Evolutionary conservation across 768 basidiomycete genomes (phyloP).

Genomic region (Suillus subaureus): DNA sequence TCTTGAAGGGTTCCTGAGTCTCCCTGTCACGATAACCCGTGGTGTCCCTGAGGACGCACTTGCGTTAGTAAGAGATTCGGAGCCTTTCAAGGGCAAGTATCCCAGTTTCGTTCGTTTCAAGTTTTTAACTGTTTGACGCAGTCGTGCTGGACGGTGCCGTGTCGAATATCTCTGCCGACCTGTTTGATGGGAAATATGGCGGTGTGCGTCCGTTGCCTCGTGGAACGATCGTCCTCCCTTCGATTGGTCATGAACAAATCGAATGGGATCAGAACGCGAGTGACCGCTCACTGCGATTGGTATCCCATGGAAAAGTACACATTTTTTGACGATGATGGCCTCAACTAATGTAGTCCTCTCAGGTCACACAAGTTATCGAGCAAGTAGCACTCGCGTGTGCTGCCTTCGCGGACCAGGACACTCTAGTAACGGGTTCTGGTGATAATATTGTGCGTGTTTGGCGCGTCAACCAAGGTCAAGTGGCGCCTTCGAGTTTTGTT

Average conservation of each 20-base stretch:
- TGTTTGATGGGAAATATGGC: slow-evolving; percentile 36
- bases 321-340: not conserved
- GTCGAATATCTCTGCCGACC: slow-evolving; percentile 54
- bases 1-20: slow-evolving; percentile 67
- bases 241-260: slow-evolving; percentile 65
- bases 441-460: slow-evolving; percentile 86
- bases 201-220: slow-evolving; percentile 66
- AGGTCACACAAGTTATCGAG: slow-evolving; percentile 81
- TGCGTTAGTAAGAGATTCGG: slow-evolving; percentile 57
- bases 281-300: slow-evolving; percentile 58
- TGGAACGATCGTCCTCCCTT: slow-evolving; percentile 59
- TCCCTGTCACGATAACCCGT: slow-evolving; percentile 70
- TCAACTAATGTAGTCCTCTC: slow-evolving; percentile 14
- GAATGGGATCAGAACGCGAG: slow-evolving; percentile 55
- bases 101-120: too few relatives aligned
- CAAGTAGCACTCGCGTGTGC: slow-evolving; percentile 73
- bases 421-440: slow-evolving; percentile 77
- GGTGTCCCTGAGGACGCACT: slow-evolving; percentile 87
- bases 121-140: slow-evolving; percentile 20
- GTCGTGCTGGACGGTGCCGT: slow-evolving; percentile 43
- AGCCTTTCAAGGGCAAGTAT: slow-evolving; percentile 56
- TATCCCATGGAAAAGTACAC: slow-evolving; percentile 63
- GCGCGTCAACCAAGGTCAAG: slow-evolving; percentile 51
- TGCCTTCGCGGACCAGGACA: slow-evolving; percentile 71
- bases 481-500: slow-evolving; percentile 24